Evolutionary conservation across 148 eudicot genomes (phyloP).

Genomic region (Vaccinium vitisidaea): DNA sequence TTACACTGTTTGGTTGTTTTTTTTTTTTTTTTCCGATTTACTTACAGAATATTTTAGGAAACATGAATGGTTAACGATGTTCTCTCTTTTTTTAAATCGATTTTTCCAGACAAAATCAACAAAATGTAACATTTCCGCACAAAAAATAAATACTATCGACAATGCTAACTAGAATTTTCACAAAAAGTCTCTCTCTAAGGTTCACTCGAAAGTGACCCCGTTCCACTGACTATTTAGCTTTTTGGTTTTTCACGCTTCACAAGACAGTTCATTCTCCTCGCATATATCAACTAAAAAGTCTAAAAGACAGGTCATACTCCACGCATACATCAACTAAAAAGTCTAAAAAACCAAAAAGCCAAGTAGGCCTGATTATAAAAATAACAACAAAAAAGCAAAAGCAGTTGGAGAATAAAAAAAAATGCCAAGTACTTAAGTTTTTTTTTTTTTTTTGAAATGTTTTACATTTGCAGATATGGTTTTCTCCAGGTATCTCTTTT

Average conservation of each 20-base stretch:
- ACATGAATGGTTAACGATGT: background rate
- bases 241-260: too few relatives aligned
- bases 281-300: too few relatives aligned
- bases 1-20: background rate
- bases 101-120: background rate
- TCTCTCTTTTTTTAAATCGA: background rate
- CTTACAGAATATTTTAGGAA: background rate
- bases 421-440: background rate
- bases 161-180: background rate
- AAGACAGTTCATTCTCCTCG: too few relatives aligned
- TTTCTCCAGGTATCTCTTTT: slow-evolving; percentile 49
- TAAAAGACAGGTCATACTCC: too few relatives aligned
- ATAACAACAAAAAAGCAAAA: background rate
- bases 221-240: too few relatives aligned
- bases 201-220: background rate
- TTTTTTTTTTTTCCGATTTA: background rate
- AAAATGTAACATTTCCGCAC: background rate
- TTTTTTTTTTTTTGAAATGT: background rate
- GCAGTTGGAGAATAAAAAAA: background rate
- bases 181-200: background rate
- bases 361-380: too few relatives aligned
- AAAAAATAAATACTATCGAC: background rate
- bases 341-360: too few relatives aligned
- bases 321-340: too few relatives aligned
- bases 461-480: slow-evolving; percentile 50